Conservation (phyloP, 192 early-diverging fungal species). For the Coemansia asiatica region DNA sequence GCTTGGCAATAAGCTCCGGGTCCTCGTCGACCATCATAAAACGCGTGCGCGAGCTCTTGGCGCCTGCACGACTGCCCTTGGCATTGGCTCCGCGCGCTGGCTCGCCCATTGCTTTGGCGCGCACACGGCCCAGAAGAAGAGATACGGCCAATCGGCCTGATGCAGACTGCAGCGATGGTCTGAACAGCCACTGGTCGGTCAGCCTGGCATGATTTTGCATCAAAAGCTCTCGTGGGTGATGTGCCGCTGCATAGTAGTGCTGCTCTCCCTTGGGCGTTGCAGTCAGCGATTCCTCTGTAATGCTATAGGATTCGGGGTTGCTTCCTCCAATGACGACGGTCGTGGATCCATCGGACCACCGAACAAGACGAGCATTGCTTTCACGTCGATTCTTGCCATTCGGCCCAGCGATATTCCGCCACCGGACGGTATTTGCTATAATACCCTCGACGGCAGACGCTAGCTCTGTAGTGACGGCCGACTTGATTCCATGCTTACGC, state of each 20-base stretch:
- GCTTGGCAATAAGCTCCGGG: conserved; percentile 36
- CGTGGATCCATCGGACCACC: conserved; percentile 54
- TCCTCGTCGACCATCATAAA: conserved; percentile 47
- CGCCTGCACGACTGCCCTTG: conserved; percentile 9
- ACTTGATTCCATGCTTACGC: conserved; percentile 28
- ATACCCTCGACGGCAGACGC: conserved; percentile 45
- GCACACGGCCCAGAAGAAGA: conserved; percentile 13
- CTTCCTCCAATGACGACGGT: conserved; percentile 39
- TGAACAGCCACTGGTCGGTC: conserved; percentile 40
- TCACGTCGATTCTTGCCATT: conserved; percentile 18
- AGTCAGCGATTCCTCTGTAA: conserved; percentile 28
- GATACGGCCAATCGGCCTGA: conserved; percentile 16
- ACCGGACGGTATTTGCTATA: conserved; percentile 47
- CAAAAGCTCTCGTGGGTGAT: conserved; percentile 29
- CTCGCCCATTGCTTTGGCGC: conserved; percentile 5
- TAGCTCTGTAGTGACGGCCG: conserved; percentile 37
- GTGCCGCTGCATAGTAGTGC: conserved; percentile 30
- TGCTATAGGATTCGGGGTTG: conserved; percentile 28
- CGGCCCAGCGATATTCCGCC: conserved; percentile 17
- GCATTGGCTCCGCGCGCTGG: background rate
- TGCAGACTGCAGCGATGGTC: conserved; percentile 28
- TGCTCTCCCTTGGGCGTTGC: conserved; percentile 22
- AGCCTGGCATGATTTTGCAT: conserved; percentile 47
- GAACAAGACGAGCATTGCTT: conserved; percentile 53
- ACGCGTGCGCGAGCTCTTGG: conserved; percentile 29